Evolutionary conservation across 441 rosid genomes (phyloP), one percentile per base, ranked within the genome.

Genomic region (Rhodomyrtus psidioides): DNA sequence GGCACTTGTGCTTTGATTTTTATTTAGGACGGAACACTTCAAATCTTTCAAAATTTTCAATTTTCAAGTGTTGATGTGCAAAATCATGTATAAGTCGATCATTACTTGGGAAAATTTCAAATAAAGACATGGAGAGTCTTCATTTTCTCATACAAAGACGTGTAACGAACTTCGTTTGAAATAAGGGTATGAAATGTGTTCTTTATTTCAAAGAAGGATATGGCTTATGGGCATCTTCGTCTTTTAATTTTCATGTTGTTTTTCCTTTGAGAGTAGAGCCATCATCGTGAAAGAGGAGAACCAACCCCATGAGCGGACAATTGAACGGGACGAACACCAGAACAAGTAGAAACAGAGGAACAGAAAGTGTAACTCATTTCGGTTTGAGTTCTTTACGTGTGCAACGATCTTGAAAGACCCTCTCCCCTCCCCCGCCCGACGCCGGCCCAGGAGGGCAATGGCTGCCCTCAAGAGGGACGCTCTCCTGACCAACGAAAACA

Each of bases 301-400:
- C 91, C 91, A 89, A 58, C 89, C 87, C 93, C 93, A 91, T 55
- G 94, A 85, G n/a, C 76, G 76, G 53, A 16, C 92, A 87, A 21
- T n/a, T 54, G 19, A 85, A 75, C 8, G 84, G 55, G 65, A 75
- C 30, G 6, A 86, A 57, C 65, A 90, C 51, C 27, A 90, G 59
- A 12, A 91, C 75, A 21, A 88, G 24, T n/a, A 90, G 13, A 56
- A 84, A 51, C 4, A 51, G 15, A 21, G 26, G 26, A 7, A 55
- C 26, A 21, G 24, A 55, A 21, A 55, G 23, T 21, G 26, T 3
- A 56, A 58, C 85, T 88, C 91, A 87, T 91, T 23, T 42, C 30
- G 12, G 55, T 26, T 53, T 21, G 26, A 7, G 26, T 8, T 55
- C 57, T 55, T 55, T 55, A 55, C 7, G 10, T 55, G 7, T 21